Conservation (phyloP, 2,329 filamentous ascomycete species). For the Sporothrix schenckii region DNA sequence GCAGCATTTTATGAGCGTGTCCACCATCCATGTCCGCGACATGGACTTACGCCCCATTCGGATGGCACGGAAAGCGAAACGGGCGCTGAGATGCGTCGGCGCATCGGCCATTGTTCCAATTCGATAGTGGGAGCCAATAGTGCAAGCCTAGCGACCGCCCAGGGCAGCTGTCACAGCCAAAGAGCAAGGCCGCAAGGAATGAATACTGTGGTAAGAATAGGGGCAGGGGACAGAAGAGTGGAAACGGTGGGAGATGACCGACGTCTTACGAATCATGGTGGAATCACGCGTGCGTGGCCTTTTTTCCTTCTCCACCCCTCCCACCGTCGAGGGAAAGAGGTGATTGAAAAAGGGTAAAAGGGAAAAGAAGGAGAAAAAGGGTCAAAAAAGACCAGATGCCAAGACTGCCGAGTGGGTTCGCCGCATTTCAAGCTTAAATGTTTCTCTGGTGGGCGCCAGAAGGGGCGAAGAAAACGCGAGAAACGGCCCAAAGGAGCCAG, state of each 20-base stretch:
- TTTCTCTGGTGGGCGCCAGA: constrained; percentile 29
- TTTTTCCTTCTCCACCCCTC: not conserved
- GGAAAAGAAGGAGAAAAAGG: not conserved
- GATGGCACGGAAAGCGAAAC: constrained; percentile 24
- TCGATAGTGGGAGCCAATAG: constrained; percentile 14
- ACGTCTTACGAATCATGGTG: constrained; percentile 23
- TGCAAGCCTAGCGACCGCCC: not conserved
- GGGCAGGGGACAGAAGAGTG: no score
- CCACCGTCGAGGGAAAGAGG: not conserved
- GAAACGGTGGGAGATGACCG: constrained; percentile 13
- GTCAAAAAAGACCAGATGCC: constrained; percentile 26
- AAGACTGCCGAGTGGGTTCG: constrained; percentile 37
- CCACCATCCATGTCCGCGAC: no score
- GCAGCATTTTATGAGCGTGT: no score
- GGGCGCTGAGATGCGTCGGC: no score
- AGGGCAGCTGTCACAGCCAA: not conserved
- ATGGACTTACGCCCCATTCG: constrained; percentile 22
- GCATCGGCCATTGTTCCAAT: no score
- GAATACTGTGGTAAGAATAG: not conserved
- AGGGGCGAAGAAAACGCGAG: not conserved
- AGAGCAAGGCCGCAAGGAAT: not conserved
- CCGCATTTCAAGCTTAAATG: constrained; percentile 40
- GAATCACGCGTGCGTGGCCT: constrained; percentile 23
- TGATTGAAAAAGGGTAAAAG: not conserved
- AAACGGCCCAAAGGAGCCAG: not conserved